Percentiles rank a stretch among this genome's conserved stretches.
phyloP scores from a whole-genome alignment of 2,329 filamentous ascomycete species.

The Diaporthe aspalathi region DNA sequence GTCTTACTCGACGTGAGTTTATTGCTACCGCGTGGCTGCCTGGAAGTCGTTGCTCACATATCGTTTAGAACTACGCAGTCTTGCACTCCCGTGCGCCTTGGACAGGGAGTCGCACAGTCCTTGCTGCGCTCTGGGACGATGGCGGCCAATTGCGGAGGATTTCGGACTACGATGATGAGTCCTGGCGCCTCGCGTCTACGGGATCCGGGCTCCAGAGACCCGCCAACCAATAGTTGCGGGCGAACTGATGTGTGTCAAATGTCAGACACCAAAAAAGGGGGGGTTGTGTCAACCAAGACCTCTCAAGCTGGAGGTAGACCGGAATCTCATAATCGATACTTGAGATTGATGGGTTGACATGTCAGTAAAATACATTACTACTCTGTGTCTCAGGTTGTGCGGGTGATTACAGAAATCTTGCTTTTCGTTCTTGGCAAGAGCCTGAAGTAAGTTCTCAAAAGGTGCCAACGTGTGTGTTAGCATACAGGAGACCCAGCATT shows the following conservation, averaged over 20 bases:
- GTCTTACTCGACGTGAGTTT: constrained; percentile 47
- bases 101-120: constrained; percentile 47
- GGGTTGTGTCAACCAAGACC: too few relatives aligned
- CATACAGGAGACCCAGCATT: not conserved
- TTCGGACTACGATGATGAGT: constrained; percentile 41
- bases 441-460: not conserved
- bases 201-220: too few relatives aligned
- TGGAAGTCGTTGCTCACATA: not conserved
- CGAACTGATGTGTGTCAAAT: too few relatives aligned
- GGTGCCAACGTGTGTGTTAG: not conserved
- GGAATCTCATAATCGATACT: too few relatives aligned
- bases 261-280: too few relatives aligned
- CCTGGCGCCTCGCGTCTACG: not conserved
- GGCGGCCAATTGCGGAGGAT: constrained; percentile 39
- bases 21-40: not conserved
- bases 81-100: constrained; percentile 49
- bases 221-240: too few relatives aligned
- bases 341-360: too few relatives aligned
- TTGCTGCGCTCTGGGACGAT: constrained; percentile 49
- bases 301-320: too few relatives aligned
- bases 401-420: not conserved
- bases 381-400: not conserved
- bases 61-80: constrained; percentile 48
- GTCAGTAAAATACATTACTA: too few relatives aligned
- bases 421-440: not conserved